These are phyloP conservation scores for Prinsepia uniflora DNA, from an alignment of 306 rosid genomes.

Conservation along the genomic window DNA sequence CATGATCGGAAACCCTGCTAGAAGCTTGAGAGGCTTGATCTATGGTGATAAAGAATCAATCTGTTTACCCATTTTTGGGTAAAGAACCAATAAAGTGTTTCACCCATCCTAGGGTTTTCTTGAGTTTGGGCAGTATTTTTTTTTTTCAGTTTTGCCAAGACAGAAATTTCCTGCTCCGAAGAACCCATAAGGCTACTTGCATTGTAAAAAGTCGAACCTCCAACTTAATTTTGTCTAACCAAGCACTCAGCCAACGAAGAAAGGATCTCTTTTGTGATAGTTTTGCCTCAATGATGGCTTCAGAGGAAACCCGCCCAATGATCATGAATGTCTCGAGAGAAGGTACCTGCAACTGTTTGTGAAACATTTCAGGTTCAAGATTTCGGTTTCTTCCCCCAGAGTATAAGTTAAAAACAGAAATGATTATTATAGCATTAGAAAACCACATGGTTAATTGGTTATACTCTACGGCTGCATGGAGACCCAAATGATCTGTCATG, in stretches of 20 bases:
- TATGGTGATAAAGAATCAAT: slow-evolving; percentile 44
- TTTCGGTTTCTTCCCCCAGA: neutral
- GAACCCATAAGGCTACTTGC: slow-evolving; percentile 72
- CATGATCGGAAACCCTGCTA: slow-evolving; percentile 8
- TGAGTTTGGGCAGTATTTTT: neutral
- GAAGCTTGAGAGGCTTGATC: slow-evolving; percentile 12
- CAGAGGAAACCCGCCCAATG: slow-evolving; percentile 83
- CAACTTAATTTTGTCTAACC: slow-evolving; percentile 53
- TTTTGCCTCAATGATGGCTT: slow-evolving; percentile 77
- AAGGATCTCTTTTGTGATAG: slow-evolving; percentile 54
- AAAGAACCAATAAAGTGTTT: slow-evolving; percentile 1
- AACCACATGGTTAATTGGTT: neutral
- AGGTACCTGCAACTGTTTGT: slow-evolving; percentile 77
- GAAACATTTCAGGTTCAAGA: slow-evolving; percentile 16
- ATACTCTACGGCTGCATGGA: neutral
- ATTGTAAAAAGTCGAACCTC: slow-evolving; percentile 68
- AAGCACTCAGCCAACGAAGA: slow-evolving; percentile 42
- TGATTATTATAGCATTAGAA: neutral
- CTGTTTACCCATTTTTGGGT: slow-evolving; percentile 26
- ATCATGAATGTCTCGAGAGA: slow-evolving; percentile 75
- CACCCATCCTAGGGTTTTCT: slow-evolving; percentile 1
- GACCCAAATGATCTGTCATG: neutral
- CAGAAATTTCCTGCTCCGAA: slow-evolving; percentile 51
- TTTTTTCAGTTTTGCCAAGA: slow-evolving; percentile 37
- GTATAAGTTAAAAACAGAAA: neutral